A percentile compares a stretch with the other conserved stretches of the same genome.
These are phyloP conservation scores for Mrakiaceae sp. DNA, from an alignment of 1,284 basidiomycete species.

Conservation along the genomic window DNA sequence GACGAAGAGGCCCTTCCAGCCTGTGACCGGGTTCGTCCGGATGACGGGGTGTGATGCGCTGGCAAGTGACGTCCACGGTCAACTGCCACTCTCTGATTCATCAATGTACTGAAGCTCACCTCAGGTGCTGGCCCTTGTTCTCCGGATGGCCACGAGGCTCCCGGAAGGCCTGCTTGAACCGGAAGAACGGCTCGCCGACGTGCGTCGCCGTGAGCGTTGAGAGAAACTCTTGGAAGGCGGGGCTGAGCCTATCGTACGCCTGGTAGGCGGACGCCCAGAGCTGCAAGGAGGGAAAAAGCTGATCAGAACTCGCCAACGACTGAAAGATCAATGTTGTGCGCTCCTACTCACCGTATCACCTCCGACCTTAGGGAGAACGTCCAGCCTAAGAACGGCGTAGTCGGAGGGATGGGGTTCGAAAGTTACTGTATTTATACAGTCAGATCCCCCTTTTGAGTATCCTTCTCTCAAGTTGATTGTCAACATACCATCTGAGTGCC, in stretches of 20 bases:
- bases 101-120: no score
- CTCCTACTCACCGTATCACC: constrained; percentile 25
- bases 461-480: no score
- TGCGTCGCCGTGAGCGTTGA: constrained; percentile 52
- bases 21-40: constrained; percentile 24
- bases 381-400: constrained; percentile 51
- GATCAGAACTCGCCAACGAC: constrained; percentile 9
- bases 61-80: no score
- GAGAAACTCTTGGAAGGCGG: constrained; percentile 46
- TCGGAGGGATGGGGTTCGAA: constrained; percentile 58
- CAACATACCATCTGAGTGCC: no score
- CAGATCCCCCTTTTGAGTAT: no score
- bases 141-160: constrained; percentile 12
- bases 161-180: constrained; percentile 12
- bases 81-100: no score
- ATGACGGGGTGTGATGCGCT: constrained; percentile 20
- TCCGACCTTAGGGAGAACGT: constrained; percentile 42
- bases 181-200: constrained; percentile 43
- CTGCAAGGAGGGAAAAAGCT: neutral
- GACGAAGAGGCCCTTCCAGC: constrained; percentile 21
- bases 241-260: constrained; percentile 52
- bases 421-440: constrained; percentile 20
- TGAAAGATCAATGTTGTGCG: neutral
- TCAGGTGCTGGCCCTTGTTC: constrained; percentile 12
- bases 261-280: constrained; percentile 46